phyloP scores from a whole-genome alignment of 208 protist species.

The Acanthamoeba royreba region DNA sequence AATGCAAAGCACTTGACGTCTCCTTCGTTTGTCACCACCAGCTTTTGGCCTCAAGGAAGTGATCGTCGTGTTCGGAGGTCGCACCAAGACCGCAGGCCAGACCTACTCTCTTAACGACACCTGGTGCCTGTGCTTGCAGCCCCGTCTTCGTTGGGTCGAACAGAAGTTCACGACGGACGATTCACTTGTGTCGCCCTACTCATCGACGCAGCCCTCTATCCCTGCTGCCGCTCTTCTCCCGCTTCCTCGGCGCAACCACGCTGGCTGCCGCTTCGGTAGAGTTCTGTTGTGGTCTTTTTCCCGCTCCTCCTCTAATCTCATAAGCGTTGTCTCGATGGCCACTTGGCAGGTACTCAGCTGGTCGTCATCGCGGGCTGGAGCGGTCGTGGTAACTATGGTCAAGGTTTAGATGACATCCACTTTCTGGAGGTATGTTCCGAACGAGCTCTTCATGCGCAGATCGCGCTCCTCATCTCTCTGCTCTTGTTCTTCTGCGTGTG shows the following conservation, averaged over 20 bases:
- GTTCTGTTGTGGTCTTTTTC: too few species aligned
- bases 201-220: background rate
- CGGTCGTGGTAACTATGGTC: background rate
- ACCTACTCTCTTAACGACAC: background rate
- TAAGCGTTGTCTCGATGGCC: background rate
- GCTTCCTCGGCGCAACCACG: background rate
- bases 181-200: background rate
- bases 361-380: background rate
- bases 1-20: background rate
- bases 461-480: background rate
- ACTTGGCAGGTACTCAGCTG: background rate
- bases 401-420: background rate
- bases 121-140: background rate
- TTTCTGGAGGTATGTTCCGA: background rate
- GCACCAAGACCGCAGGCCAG: background rate
- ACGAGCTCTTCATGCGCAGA: background rate
- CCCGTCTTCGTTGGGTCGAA: background rate
- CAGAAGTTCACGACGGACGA: background rate
- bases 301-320: background rate
- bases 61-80: background rate
- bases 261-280: background rate
- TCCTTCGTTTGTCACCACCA: background rate
- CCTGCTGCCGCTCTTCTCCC: background rate
- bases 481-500: background rate
- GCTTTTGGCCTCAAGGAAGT: background rate